A percentile compares a stretch with the other conserved stretches of the same genome.
Evolutionary conservation across 139 green algal species (phyloP).

Genomic region (Chlorella ohadii): DNA sequence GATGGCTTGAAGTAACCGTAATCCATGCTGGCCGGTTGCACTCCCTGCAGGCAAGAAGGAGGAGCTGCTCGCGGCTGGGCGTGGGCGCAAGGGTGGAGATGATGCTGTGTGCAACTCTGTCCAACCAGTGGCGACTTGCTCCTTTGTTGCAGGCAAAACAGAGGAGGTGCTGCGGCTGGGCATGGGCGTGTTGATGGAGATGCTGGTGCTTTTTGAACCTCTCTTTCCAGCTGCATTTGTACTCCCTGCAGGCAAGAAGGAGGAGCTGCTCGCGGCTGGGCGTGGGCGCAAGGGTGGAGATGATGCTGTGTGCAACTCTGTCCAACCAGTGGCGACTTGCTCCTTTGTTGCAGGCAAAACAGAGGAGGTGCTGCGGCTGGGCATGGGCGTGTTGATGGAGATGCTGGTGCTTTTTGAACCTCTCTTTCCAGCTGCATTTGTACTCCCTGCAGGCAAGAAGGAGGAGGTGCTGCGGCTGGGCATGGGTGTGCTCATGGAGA

Average conservation of each 20-base stretch:
- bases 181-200: constrained; percentile 68
- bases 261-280: constrained; percentile 64
- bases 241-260: constrained; percentile 25
- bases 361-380: constrained; percentile 62
- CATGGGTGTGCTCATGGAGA: constrained; percentile 68
- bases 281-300: constrained; percentile 66
- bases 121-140: too few relatives aligned
- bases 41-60: constrained; percentile 31
- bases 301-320: constrained; percentile 40
- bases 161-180: constrained; percentile 63
- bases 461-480: constrained; percentile 64
- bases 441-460: constrained; percentile 34
- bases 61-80: constrained; percentile 64
- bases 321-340: too few relatives aligned
- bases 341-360: constrained; percentile 48
- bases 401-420: constrained; percentile 46
- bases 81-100: constrained; percentile 66
- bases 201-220: constrained; percentile 44
- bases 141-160: constrained; percentile 46
- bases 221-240: neutral
- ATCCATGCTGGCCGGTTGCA: too few relatives aligned
- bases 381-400: constrained; percentile 68
- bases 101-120: constrained; percentile 39
- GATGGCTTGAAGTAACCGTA: too few relatives aligned
- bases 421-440: neutral